A percentile compares a stretch with the other conserved stretches of the same genome.
Conservation (phyloP, 768 basidiomycete species). For the Psilocybe cyanescens region DNA sequence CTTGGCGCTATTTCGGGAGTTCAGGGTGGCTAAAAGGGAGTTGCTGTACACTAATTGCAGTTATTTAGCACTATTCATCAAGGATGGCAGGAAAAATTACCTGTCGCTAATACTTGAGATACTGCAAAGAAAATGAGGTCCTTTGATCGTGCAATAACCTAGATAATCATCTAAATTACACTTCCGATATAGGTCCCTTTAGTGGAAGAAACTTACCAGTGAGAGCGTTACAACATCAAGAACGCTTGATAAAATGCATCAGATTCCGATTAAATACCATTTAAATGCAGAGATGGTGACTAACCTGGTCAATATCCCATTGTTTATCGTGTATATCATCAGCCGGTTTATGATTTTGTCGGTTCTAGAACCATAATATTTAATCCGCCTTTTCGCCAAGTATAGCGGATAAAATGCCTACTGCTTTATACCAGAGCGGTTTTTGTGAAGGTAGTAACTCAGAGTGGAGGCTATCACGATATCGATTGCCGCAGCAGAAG, state of each 20-base stretch:
- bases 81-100: not conserved
- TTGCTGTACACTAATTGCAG: constrained; percentile 4
- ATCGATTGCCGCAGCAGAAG: not conserved
- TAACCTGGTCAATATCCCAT: not conserved
- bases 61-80: not conserved
- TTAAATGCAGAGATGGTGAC: not conserved
- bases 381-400: not conserved
- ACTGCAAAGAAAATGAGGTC: constrained; percentile 4
- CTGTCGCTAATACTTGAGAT: constrained; percentile 6
- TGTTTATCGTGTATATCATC: not conserved
- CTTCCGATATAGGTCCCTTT: no score
- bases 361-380: not conserved
- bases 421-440: constrained; percentile 3
- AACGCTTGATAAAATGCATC: no score
- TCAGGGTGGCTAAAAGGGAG: not conserved
- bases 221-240: no score
- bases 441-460: not conserved
- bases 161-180: not conserved
- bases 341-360: constrained; percentile 3
- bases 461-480: not conserved
- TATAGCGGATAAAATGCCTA: not conserved
- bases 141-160: constrained; percentile 3
- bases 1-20: no score
- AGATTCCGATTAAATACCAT: no score
- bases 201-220: no score